Conservation (phyloP, 2,329 filamentous ascomycete genomes). For the Plenodomus lindquistii region DNA sequence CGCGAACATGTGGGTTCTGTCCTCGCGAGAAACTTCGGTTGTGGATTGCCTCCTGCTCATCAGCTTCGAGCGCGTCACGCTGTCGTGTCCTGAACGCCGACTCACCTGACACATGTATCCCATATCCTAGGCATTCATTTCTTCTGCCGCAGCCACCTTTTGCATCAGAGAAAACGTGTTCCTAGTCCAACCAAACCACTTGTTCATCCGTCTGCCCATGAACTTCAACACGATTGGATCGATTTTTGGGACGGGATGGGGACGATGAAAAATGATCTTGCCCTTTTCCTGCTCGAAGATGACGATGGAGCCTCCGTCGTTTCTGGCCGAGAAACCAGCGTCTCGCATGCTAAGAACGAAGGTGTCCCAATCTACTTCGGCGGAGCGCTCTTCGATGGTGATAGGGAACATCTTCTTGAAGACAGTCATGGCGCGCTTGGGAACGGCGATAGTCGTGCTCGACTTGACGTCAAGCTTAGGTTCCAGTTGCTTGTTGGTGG, state of each 20-base stretch:
- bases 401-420: conserved; percentile 18
- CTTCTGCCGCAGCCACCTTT: no score
- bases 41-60: no score
- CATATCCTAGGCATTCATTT: no score
- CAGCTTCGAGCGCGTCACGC: no score
- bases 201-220: conserved; percentile 32
- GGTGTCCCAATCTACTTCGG: conserved; percentile 10
- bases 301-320: conserved; percentile 20
- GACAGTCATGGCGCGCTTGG: conserved; percentile 6
- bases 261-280: conserved; percentile 33
- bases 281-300: conserved; percentile 14
- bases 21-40: no score
- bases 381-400: conserved; percentile 10
- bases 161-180: no score
- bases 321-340: conserved; percentile 12
- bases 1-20: no score
- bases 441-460: neutral
- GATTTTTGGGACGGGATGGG: conserved; percentile 29
- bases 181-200: conserved; percentile 33
- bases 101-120: no score
- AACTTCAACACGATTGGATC: conserved; percentile 31
- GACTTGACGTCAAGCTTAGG: neutral
- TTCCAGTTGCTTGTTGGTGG: neutral
- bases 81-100: no score
- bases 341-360: conserved; percentile 22